Percentiles rank a stretch among this genome's conserved stretches.
Conservation (phyloP, 106 monocot species). For the Triglochin maritima region DNA sequence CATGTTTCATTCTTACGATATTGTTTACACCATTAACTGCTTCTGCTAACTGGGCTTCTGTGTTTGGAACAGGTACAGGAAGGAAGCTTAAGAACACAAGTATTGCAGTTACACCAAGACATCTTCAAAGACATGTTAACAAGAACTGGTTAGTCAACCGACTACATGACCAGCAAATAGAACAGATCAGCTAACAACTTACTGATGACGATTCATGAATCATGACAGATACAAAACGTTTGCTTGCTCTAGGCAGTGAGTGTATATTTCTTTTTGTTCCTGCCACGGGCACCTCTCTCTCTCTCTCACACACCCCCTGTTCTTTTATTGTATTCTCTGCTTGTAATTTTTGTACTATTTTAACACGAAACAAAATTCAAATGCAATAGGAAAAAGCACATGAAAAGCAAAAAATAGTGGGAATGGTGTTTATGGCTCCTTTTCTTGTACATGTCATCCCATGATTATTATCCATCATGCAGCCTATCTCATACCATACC, state of each 20-base stretch:
- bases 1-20: no score
- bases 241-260: conserved; percentile 16
- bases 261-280: conserved; percentile 14
- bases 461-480: no score
- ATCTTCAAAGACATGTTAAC: not conserved
- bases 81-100: conserved; percentile 61
- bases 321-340: conserved; percentile 6
- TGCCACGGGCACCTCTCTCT: not conserved
- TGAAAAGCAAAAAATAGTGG: not conserved
- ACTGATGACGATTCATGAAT: not conserved
- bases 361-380: conserved; percentile 22
- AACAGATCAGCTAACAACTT: conserved; percentile 1
- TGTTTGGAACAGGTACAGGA: conserved; percentile 43
- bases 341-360: conserved; percentile 16
- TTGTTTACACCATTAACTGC: no score
- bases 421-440: not conserved
- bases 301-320: not conserved
- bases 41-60: no score
- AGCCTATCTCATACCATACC: no score
- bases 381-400: not conserved
- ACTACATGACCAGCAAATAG: not conserved
- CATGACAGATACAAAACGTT: conserved; percentile 7
- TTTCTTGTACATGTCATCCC: not conserved
- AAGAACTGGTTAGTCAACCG: not conserved
- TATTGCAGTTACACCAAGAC: conserved; percentile 45